These are phyloP conservation scores for Ascoidea tarda DNA, from an alignment of 805 yeast species.

Conservation along the genomic window DNA sequence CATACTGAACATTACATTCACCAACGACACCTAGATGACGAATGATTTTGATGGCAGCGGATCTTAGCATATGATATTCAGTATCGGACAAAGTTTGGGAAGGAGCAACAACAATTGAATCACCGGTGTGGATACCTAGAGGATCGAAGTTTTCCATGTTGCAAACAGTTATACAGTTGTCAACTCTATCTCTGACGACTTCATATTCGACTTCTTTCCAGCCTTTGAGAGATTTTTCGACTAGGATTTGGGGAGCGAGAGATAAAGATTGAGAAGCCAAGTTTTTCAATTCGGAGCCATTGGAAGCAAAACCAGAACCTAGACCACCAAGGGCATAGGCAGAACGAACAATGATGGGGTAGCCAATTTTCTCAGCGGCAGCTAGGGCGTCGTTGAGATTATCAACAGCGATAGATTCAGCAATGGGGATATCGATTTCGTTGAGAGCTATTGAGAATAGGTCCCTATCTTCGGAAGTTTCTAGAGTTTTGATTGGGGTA, in stretches of 20 bases:
- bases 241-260: slow-evolving; percentile 87
- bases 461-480: slow-evolving; percentile 96
- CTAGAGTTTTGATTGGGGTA: slow-evolving; percentile 91
- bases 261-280: slow-evolving; percentile 83
- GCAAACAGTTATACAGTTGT: slow-evolving; percentile 96
- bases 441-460: slow-evolving; percentile 89
- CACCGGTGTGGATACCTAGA: slow-evolving; percentile 96
- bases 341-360: slow-evolving; percentile 94
- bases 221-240: slow-evolving; percentile 93
- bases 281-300: slow-evolving; percentile 70
- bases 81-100: slow-evolving; percentile 95
- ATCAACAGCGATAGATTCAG: slow-evolving; percentile 91
- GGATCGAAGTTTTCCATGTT: slow-evolving; percentile 99
- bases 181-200: slow-evolving; percentile 93
- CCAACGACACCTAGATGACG: slow-evolving; percentile 98
- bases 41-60: slow-evolving; percentile 94
- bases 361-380: slow-evolving; percentile 84
- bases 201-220: slow-evolving; percentile 99
- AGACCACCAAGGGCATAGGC: slow-evolving; percentile 96
- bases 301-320: slow-evolving; percentile 92
- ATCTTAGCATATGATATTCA: slow-evolving; percentile 94
- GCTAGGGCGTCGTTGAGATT: slow-evolving; percentile 81
- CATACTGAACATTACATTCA: slow-evolving; percentile 97
- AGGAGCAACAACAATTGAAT: slow-evolving; percentile 97
- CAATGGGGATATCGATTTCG: slow-evolving; percentile 91